Evolutionary conservation across 2,329 filamentous ascomycete species (phyloP), one percentile per base, ranked within the genome.

Genomic region (Fusarium austroafricanum): DNA sequence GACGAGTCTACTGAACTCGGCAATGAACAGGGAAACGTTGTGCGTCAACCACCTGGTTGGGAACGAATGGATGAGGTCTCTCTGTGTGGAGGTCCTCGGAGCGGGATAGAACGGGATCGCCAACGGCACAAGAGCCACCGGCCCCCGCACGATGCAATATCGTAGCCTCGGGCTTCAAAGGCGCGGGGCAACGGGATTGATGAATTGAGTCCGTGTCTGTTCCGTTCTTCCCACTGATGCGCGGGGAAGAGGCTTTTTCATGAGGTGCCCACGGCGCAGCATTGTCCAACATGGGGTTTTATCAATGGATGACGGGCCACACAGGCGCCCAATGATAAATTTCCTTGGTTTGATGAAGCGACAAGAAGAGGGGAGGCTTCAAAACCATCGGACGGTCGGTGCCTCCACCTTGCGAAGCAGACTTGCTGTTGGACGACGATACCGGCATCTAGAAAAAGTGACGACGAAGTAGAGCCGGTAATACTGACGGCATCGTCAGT

Each of bases 231-330:
- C 33, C 37, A 56, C 49, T 51, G 49, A 68, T 62, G 70, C 63
- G 54, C 43, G 55, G 71, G 60, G 57, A 68, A 70, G 62, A 63
- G 47, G 46, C 59, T 64, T 44, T 56, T 50, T 65, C 53, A 60
- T 61, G 56, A 59, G 58, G 68, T 53, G 55, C 62, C 68, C 70
- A 73, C 70, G 67, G 67, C 55, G 63, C 68, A 71, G 64, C 63
- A 56, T 67, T 51, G 55, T 67, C 64, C 71, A 75, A 73, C 72
- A 72, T 75, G 72, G 72, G 71, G 72, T 75, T 70, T 45, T 71
- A 49, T 68, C 62, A 70, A 70, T 73, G 70, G 71, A 62, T 73
- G 68, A 75, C 59, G 65, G 71, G 72, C 38, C 54, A 70, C 59
- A 56, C 52, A 66, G 63, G 50, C 35, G 51, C 60, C 43, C 35